A percentile compares a stretch with the other conserved stretches of the same genome.
phyloP scores from a whole-genome alignment of 441 rosid genomes.

The Gossypium armourianum region DNA sequence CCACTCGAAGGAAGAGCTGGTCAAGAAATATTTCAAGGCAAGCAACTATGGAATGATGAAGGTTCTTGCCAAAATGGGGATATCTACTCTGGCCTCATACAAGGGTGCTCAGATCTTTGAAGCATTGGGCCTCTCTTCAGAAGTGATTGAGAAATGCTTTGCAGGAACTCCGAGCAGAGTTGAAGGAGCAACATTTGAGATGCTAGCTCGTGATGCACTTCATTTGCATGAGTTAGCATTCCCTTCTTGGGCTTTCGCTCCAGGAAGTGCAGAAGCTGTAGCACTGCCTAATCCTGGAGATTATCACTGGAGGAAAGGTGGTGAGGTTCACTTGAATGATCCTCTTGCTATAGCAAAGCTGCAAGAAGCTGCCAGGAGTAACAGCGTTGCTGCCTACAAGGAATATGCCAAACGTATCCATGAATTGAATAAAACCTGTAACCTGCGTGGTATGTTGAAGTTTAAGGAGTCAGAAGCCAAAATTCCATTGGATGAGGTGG shows the following conservation, averaged over 20 bases:
- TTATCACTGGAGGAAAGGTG: conserved; percentile 97
- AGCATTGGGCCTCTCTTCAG: conserved; percentile 93
- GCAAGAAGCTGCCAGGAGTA: conserved; percentile 89
- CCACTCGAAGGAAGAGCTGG: conserved; percentile 73
- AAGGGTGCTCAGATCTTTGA: conserved; percentile 99
- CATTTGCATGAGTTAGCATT: conserved; percentile 85
- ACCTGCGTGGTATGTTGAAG: conserved; percentile 85
- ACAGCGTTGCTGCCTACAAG: conserved; percentile 86
- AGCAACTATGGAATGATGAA: conserved; percentile 99
- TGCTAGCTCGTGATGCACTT: conserved; percentile 84
- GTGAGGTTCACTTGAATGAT: conserved; percentile 95
- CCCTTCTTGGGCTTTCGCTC: conserved; percentile 57
- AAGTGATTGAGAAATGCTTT: conserved; percentile 90
- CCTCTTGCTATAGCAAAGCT: conserved; percentile 93
- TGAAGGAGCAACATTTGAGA: conserved; percentile 96
- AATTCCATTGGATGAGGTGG: conserved; percentile 78
- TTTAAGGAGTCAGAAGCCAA: conserved; percentile 57
- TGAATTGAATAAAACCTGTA: conserved; percentile 78
- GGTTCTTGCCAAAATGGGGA: conserved; percentile 99
- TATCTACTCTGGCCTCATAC: conserved; percentile 93
- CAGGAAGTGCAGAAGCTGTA: conserved; percentile 94
- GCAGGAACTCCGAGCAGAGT: conserved; percentile 99
- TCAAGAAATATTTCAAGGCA: conserved; percentile 89
- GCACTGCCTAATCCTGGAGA: conserved; percentile 94
- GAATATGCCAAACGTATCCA: conserved; percentile 92